Conservation (phyloP, 768 basidiomycete species). For the Leccinellum luteum region DNA sequence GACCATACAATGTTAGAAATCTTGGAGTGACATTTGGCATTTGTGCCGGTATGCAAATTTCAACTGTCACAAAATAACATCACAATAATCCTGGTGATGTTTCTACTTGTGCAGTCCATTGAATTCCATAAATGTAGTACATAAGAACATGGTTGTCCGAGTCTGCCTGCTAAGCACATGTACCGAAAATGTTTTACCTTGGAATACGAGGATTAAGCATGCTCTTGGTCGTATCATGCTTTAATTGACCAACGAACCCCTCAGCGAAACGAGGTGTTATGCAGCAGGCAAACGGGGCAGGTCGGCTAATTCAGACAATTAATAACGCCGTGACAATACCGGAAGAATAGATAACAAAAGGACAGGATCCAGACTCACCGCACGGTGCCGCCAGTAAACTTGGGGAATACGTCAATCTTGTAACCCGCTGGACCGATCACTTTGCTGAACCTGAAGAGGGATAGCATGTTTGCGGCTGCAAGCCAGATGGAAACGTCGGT, state of each 20-base stretch:
- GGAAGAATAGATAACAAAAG: no score
- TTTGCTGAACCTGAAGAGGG: slow-evolving; percentile 21
- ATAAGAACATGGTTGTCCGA: neutral
- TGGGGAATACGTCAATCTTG: slow-evolving; percentile 20
- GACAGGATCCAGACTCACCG: slow-evolving; percentile 10
- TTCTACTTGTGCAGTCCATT: neutral
- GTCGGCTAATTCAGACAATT: slow-evolving; percentile 9
- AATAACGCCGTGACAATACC: neutral
- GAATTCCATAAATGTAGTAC: neutral
- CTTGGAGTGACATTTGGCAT: neutral
- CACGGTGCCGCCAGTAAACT: slow-evolving; percentile 12
- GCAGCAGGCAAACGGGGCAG: slow-evolving; percentile 16
- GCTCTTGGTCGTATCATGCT: neutral
- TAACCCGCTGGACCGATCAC: slow-evolving; percentile 22
- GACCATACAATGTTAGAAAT: no score
- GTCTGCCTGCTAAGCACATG: neutral
- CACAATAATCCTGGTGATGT: neutral
- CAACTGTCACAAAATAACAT: no score
- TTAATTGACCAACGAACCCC: neutral
- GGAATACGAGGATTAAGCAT: neutral
- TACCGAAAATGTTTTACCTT: neutral
- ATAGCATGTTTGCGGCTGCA: slow-evolving; percentile 16
- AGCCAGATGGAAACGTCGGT: slow-evolving; percentile 21
- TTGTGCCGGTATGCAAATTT: neutral
- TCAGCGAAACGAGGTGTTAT: slow-evolving; percentile 19